Evolutionary conservation across 2,329 filamentous ascomycete species (phyloP).

Genomic region (Fusarium sp.): DNA sequence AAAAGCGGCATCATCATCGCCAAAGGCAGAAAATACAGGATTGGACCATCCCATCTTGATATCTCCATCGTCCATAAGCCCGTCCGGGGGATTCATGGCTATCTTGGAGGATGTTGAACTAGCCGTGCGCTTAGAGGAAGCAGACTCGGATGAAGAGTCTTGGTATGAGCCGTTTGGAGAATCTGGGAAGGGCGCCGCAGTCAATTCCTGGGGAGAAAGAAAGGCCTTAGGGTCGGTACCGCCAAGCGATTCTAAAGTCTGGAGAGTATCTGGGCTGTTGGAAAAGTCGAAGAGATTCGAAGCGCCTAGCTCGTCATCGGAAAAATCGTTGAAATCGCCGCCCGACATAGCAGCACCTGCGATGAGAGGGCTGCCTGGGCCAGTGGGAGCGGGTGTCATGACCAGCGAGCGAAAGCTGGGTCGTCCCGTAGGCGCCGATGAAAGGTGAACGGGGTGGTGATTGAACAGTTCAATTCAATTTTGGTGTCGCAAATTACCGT

Average conservation of each 20-base stretch:
- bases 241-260: constrained; percentile 47
- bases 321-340: constrained; percentile 51
- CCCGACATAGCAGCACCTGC: constrained; percentile 50
- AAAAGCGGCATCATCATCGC: constrained; percentile 53
- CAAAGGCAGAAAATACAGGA: constrained; percentile 47
- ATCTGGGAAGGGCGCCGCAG: constrained; percentile 53
- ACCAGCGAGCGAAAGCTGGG: constrained; percentile 42
- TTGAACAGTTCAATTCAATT: constrained; percentile 28
- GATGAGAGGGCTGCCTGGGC: constrained; percentile 52
- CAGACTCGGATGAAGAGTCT: constrained; percentile 63
- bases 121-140: constrained; percentile 57
- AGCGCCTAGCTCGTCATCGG: constrained; percentile 50
- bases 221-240: constrained; percentile 46
- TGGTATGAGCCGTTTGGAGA: constrained; percentile 55
- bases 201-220: constrained; percentile 48
- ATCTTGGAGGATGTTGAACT: constrained; percentile 59
- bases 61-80: constrained; percentile 55
- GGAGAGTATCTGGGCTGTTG: constrained; percentile 51
- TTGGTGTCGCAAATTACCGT: constrained; percentile 40
- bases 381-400: constrained; percentile 49
- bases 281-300: constrained; percentile 50
- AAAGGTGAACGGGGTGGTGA: constrained; percentile 18
- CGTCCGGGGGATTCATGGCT: constrained; percentile 52
- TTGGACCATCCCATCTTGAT: constrained; percentile 57
- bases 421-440: constrained; percentile 29